phyloP scores from a whole-genome alignment of 2,329 filamentous ascomycete genomes.

The Arthrobotrys pseudoclavata region DNA sequence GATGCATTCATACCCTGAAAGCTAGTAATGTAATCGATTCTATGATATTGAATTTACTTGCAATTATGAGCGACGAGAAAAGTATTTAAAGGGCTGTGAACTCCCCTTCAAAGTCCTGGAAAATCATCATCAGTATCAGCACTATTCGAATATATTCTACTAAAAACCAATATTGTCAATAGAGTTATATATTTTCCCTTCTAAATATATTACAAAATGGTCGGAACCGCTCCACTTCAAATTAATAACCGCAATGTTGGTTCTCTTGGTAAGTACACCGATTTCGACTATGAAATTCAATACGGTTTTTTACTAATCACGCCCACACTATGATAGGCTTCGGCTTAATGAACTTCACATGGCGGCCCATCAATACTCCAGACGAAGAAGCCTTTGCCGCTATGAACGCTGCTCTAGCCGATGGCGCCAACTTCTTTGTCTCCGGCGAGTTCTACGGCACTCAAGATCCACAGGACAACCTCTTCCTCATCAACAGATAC shows the following conservation, averaged over 20 bases:
- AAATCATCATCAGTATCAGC: slow-evolving; percentile 18
- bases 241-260: slow-evolving; percentile 40
- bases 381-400: slow-evolving; percentile 71
- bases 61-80: background rate
- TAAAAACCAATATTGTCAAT: background rate
- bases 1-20: background rate
- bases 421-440: slow-evolving; percentile 73
- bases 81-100: slow-evolving; percentile 45
- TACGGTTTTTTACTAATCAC: background rate
- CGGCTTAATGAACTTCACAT: slow-evolving; percentile 64
- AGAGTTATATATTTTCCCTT: background rate
- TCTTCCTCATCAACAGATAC: slow-evolving; percentile 74
- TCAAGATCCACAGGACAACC: slow-evolving; percentile 70
- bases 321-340: slow-evolving; percentile 34
- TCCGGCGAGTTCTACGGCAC: slow-evolving; percentile 76
- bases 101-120: background rate
- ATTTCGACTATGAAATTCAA: background rate
- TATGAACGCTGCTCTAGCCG: slow-evolving; percentile 69
- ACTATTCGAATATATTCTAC: background rate
- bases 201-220: slow-evolving; percentile 9
- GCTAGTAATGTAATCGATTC: background rate
- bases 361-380: slow-evolving; percentile 64
- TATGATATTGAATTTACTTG: background rate
- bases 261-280: slow-evolving; percentile 32
- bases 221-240: slow-evolving; percentile 17